Evolutionary conservation across 257 asterid species (phyloP).

Genomic region (Catharanthus roseus): DNA sequence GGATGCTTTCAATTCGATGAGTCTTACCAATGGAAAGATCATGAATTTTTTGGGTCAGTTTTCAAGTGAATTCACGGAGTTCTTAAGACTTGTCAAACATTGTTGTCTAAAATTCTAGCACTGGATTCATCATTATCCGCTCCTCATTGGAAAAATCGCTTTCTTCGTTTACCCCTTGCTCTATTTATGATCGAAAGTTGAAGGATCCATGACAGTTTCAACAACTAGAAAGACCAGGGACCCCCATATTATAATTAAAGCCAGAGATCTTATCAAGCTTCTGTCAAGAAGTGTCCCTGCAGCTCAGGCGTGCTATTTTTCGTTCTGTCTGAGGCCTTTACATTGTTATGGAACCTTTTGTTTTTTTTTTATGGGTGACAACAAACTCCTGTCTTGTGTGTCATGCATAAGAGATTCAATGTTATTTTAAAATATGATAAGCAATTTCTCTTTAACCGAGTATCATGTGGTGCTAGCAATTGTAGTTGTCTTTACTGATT

Average conservation of each 20-base stretch:
- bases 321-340: background rate
- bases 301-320: slow-evolving; percentile 58
- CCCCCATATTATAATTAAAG: slow-evolving; percentile 76
- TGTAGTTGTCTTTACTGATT: background rate
- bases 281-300: slow-evolving; percentile 95
- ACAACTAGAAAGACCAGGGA: slow-evolving; percentile 86
- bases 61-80: background rate
- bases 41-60: background rate
- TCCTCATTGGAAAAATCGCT: no score
- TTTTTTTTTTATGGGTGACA: no score
- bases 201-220: slow-evolving; percentile 87
- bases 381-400: no score
- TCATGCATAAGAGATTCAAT: background rate
- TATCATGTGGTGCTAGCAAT: background rate
- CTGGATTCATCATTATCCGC: no score
- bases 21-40: background rate
- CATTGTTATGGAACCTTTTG: no score
- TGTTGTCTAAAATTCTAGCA: no score
- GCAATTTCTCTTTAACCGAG: background rate
- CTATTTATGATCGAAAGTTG: slow-evolving; percentile 48
- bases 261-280: slow-evolving; percentile 88
- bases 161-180: slow-evolving; percentile 7
- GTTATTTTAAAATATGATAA: background rate
- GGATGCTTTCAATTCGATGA: no score
- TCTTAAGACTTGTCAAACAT: background rate